Conservation (phyloP, 306 rosid species). For the Ormosia semicastrata region DNA sequence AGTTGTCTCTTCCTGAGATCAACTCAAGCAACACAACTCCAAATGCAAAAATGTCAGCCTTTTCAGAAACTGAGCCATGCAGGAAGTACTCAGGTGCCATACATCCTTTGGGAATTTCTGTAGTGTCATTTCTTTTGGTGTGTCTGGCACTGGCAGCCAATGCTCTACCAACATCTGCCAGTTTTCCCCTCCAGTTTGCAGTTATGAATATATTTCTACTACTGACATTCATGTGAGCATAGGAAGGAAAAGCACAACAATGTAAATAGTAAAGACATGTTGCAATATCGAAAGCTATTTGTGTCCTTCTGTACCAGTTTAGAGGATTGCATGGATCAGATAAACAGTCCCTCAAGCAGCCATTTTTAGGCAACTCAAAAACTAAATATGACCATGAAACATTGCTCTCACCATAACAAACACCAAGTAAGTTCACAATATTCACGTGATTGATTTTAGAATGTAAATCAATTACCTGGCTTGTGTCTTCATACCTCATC, state of each 20-base stretch:
- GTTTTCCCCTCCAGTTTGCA: conserved; percentile 50
- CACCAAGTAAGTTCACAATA: conserved; percentile 61
- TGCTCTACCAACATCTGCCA: conserved; percentile 51
- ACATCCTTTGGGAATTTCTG: conserved; percentile 28
- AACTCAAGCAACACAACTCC: conserved; percentile 70
- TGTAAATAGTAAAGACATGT: conserved; percentile 72
- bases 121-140: conserved; percentile 2
- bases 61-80: conserved; percentile 37
- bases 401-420: conserved; percentile 51
- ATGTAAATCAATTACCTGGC: conserved; percentile 58
- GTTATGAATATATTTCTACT: conserved; percentile 56
- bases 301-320: conserved; percentile 49
- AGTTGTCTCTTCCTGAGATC: conserved; percentile 55
- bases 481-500: conserved; percentile 51
- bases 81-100: conserved; percentile 36
- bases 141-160: background rate
- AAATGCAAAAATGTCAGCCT: conserved; percentile 62
- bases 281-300: conserved; percentile 68
- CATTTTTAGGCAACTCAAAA: conserved; percentile 64
- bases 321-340: conserved; percentile 36
- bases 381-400: conserved; percentile 55
- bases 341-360: conserved; percentile 57
- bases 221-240: conserved; percentile 52
- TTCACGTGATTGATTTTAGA: conserved; percentile 68
- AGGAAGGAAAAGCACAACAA: conserved; percentile 58